Base-by-base conservation (phyloP, 352 stramenopile species). In the Phytophthora fragariae region DNA sequence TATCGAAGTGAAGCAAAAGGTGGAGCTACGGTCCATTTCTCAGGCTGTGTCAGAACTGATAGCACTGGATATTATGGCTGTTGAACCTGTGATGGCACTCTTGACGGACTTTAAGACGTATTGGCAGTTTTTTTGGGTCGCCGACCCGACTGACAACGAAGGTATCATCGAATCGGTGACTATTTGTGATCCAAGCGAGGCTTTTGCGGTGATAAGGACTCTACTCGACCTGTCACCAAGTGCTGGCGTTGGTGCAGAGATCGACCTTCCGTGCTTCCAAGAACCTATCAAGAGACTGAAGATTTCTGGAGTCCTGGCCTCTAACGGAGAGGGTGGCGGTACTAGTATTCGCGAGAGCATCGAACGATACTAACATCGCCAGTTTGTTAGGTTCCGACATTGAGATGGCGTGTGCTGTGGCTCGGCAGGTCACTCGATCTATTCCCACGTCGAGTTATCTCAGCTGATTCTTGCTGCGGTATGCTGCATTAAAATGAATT, bases 321-420 rank as follows among this genome's bases (percentile, higher is more conserved):
- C 56, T 46, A 60, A 73, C 37, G 63, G 24, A 61, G 61, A 63
- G 33, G 69, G 55, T 65, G 57, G 62, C 62, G 67, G 50, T 56
- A 57, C 14, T 57, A 33, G 68, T 19, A 63, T 79, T 66, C 17
- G 52, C 73, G 68, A 75, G 60, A 57, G 41, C 53, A 68, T 79
- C 46, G 65, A 79, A 76, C 72, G 64, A 76, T 76, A 76, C 61
- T 64, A 77, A 79, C 49, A 73, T 81, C 57, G 59, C 65, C 58
- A 79, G 75, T 59, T 31, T 68, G 19, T 21, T 21, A 21, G 19
- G 19, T 21, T 0, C 19, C 19, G 19, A 21, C 19, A 21, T 21
- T 21, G 19, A 21, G 19, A 21, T 21, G 19, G 19, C 19, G 19
- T 21, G 19, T 21, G 19, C 19, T 21, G 19, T 21, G 19, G 19